phyloP scores from a whole-genome alignment of 768 basidiomycete species.

The Lactifluus piperatus region DNA sequence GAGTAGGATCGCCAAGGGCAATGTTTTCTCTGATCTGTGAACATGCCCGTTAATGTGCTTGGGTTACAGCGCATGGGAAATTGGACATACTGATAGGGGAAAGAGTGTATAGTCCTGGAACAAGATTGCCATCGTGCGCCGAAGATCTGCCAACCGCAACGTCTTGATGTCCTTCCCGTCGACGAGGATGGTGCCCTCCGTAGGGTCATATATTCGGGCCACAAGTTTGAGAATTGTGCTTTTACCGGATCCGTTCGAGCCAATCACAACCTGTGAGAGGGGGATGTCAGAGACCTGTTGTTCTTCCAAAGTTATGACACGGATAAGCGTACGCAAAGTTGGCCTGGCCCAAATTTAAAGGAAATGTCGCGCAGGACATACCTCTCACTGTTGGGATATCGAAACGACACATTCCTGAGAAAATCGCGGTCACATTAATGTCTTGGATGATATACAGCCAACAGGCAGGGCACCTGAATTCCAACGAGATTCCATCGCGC shows the following conservation, averaged over 20 bases:
- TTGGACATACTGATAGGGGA: no score
- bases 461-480: constrained; percentile 43
- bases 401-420: no score
- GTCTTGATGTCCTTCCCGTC: no score
- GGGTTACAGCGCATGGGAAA: no score
- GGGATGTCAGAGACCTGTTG: neutral
- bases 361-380: constrained; percentile 49
- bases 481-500: constrained; percentile 35
- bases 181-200: no score
- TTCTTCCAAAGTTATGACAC: neutral
- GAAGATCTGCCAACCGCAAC: no score
- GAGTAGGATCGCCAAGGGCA: constrained; percentile 60
- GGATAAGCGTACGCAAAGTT: constrained; percentile 52
- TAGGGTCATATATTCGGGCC: constrained; percentile 60
- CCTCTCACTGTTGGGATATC: constrained; percentile 45
- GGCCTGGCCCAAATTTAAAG: constrained; percentile 50
- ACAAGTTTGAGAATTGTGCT: constrained; percentile 57
- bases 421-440: neutral
- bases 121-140: no score
- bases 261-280: no score
- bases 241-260: no score
- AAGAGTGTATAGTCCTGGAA: no score
- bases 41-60: no score
- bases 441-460: neutral
- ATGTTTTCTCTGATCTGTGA: no score